phyloP scores from a whole-genome alignment of 352 stramenopile genomes.

The Globisporangium camurandrum region DNA sequence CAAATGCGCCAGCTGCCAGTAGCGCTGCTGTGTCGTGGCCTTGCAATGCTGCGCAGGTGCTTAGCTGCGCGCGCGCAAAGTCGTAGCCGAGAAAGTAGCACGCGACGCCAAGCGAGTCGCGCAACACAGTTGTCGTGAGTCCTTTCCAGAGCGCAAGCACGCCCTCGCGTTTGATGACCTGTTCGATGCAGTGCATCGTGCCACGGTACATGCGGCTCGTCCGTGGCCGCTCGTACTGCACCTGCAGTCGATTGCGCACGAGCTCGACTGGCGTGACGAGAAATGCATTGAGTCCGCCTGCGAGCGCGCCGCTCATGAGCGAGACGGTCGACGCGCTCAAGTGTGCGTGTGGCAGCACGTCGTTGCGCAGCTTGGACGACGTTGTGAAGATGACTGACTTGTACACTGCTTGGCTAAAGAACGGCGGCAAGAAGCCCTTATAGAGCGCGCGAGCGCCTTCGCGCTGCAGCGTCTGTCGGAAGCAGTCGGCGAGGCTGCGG shows the following conservation, averaged over 20 bases:
- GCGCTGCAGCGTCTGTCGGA: slow-evolving; percentile 41
- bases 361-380: slow-evolving; percentile 44
- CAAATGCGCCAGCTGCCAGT: slow-evolving; percentile 57
- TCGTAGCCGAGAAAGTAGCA: slow-evolving; percentile 86
- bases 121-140: slow-evolving; percentile 62
- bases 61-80: slow-evolving; percentile 41
- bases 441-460: slow-evolving; percentile 69
- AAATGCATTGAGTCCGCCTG: slow-evolving; percentile 66
- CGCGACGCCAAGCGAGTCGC: slow-evolving; percentile 78
- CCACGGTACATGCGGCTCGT: slow-evolving; percentile 41
- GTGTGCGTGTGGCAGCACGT: slow-evolving; percentile 31
- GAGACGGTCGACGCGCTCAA: slow-evolving; percentile 36
- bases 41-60: slow-evolving; percentile 9
- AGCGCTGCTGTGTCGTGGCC: slow-evolving; percentile 41
- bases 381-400: slow-evolving; percentile 87
- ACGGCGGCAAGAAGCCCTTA: slow-evolving; percentile 81
- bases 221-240: slow-evolving; percentile 59
- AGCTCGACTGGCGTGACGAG: slow-evolving; percentile 73
- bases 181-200: slow-evolving; percentile 41
- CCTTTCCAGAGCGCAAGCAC: slow-evolving; percentile 67
- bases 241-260: slow-evolving; percentile 71
- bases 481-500: slow-evolving; percentile 55
- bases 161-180: slow-evolving; percentile 55
- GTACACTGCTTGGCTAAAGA: slow-evolving; percentile 84
- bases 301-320: slow-evolving; percentile 44